Evolutionary conservation across 257 asterid genomes (phyloP).

Genomic region (Eustoma russellianum): DNA sequence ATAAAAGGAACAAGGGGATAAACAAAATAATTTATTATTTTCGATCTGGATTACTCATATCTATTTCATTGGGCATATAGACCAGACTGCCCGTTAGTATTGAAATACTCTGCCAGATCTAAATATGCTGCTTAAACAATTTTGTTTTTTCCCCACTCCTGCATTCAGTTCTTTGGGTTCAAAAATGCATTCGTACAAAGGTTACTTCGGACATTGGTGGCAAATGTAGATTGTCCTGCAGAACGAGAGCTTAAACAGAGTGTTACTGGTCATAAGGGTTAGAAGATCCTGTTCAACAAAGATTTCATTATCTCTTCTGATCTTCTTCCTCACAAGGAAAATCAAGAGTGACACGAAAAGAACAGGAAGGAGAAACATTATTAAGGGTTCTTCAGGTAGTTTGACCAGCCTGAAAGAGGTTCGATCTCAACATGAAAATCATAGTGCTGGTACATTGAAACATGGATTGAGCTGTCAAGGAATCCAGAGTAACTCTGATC

Average conservation of each 20-base stretch:
- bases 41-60: no score
- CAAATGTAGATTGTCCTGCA: constrained; percentile 49
- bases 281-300: constrained; percentile 19
- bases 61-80: no score
- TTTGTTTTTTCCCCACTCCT: constrained; percentile 11
- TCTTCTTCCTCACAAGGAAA: constrained; percentile 24
- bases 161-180: constrained; percentile 80
- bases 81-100: no score
- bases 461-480: constrained; percentile 8
- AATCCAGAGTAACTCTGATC: background rate
- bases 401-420: constrained; percentile 15
- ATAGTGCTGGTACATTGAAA: constrained; percentile 20
- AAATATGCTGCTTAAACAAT: background rate
- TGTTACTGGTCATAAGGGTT: constrained; percentile 22
- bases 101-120: background rate
- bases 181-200: constrained; percentile 79
- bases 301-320: constrained; percentile 30
- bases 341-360: constrained; percentile 50
- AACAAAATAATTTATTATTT: no score
- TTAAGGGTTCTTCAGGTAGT: constrained; percentile 17
- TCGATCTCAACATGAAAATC: constrained; percentile 19
- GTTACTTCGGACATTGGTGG: constrained; percentile 73
- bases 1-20: no score
- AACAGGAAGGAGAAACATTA: constrained; percentile 34
- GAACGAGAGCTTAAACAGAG: constrained; percentile 34